phyloP scores from a whole-genome alignment of 2,329 filamentous ascomycete genomes.

The Sporothrix protearum region DNA sequence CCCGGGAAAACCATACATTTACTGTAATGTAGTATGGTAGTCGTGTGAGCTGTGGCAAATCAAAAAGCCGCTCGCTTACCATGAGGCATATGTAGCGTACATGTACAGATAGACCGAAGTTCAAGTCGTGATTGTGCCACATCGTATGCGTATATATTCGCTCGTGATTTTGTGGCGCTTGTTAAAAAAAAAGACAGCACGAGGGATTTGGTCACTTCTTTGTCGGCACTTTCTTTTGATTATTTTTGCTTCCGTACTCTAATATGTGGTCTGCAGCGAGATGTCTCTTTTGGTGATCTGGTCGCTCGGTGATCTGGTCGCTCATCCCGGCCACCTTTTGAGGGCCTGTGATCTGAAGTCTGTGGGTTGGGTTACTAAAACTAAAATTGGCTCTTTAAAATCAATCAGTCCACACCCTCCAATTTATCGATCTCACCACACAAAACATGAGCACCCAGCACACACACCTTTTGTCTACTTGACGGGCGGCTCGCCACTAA shows the following conservation, averaged over 20 bases:
- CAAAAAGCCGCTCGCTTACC: background rate
- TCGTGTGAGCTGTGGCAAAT: background rate
- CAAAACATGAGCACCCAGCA: background rate
- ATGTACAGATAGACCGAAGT: background rate
- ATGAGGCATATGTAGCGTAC: background rate
- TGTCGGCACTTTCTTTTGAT: background rate
- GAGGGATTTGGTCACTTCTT: too few relatives aligned
- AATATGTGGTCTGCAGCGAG: background rate
- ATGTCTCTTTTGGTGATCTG: background rate
- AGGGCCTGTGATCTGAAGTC: background rate
- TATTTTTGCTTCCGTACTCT: background rate
- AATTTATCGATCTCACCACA: background rate
- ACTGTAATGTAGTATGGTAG: background rate
- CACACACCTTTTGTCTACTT: constrained; percentile 1
- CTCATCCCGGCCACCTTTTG: background rate
- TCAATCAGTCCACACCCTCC: constrained; percentile 5
- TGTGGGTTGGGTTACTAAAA: background rate
- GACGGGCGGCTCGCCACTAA: background rate
- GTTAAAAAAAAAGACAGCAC: background rate
- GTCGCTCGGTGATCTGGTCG: background rate
- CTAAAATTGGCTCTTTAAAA: background rate
- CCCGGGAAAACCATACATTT: background rate
- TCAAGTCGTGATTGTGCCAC: background rate
- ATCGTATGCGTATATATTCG: background rate
- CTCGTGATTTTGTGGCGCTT: background rate